These are phyloP conservation scores for Cochlearia excelsa DNA, from an alignment of 345 rosid genomes.

Conservation along the genomic window DNA sequence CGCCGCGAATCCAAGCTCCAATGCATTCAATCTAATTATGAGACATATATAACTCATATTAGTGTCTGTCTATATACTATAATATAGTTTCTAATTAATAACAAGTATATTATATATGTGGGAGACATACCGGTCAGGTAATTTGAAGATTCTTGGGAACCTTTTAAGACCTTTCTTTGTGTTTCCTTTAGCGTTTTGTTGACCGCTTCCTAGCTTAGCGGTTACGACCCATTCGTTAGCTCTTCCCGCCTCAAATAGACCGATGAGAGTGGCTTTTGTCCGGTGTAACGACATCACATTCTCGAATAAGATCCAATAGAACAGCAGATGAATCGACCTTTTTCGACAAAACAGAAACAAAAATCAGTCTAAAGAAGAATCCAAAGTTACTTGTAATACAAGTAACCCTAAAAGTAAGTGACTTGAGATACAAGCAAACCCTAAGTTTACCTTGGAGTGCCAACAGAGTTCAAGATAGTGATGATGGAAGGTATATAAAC, in stretches of 20 bases:
- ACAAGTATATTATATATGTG: background rate
- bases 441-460: slow-evolving; percentile 76
- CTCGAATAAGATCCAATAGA: slow-evolving; percentile 98
- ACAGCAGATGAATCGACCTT: slow-evolving; percentile 92
- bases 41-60: background rate
- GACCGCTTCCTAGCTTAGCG: slow-evolving; percentile 83
- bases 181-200: slow-evolving; percentile 57
- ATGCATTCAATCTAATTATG: slow-evolving; percentile 52
- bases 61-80: background rate
- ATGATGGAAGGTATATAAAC: slow-evolving; percentile 92
- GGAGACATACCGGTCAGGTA: slow-evolving; percentile 60
- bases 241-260: slow-evolving; percentile 88
- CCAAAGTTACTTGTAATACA: slow-evolving; percentile 7
- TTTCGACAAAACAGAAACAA: background rate
- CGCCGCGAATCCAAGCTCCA: slow-evolving; percentile 83
- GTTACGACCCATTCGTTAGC: slow-evolving; percentile 99
- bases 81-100: background rate
- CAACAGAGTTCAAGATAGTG: slow-evolving; percentile 91
- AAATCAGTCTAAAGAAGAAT: background rate
- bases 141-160: slow-evolving; percentile 57
- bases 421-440: slow-evolving; percentile 17
- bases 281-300: slow-evolving; percentile 98
- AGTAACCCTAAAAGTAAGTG: slow-evolving; percentile 2
- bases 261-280: slow-evolving; percentile 90
- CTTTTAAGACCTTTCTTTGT: slow-evolving; percentile 45